Evolutionary conservation across 805 yeast species (phyloP), one percentile per base, ranked within the genome.

Genomic region (Ogataea trehaloabstinens): DNA sequence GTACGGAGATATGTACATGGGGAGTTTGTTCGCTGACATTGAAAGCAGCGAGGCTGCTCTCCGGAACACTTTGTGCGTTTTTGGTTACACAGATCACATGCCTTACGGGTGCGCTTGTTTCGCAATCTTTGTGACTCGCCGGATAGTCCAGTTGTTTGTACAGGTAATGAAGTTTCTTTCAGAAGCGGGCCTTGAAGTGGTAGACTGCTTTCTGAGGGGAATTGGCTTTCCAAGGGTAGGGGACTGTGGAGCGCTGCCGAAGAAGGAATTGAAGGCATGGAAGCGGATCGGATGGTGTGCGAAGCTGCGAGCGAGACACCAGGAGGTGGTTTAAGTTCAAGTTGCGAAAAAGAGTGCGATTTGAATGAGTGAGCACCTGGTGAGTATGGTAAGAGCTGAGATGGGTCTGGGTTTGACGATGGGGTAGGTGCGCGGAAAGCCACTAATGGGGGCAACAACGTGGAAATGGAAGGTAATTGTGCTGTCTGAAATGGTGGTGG

Each of bases 1-100:
- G 63, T 56, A 25, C 77, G 55, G 7, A 64, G 42, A 41, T 73
- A 73, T 1, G 73, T 66, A 43, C 75, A 70, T 5, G 50, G 43
- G 1, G 56, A 49, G 25, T 53, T 50, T 1, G 60, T 43, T 35
- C 58, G 61, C 1, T 44, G 15, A 40, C 78, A 73, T 40, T 70
- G 73, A 3, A 58, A 47, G 45, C 78, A 73, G 6, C 41, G 34
- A 0, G 77, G 78, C 4, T 45, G 45, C 17, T 55, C 60, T 3
- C 78, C 78, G 39, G 72, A 72, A 50, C 78, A 73, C 40, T 69
- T 70, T 2, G 74, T 68, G 40, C 77, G 56, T 37, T 66, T 63
- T 36, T 62, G 63, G 45, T 71, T 71, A 52, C 78, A 73, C 13
- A 61, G 52, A 46, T 73, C 78, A 47, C 78, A 73, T 1, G 77